A percentile compares a stretch with the other conserved stretches of the same genome.
Conservation (phyloP, 306 rosid species). For the Prunus persica region Prunus_persica_NCBIv2 NC_034014.1:3095501-3096000, state of each 20-base stretch:
- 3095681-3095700: constrained; percentile 3
- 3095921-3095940: background rate
- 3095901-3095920: constrained; percentile 17
- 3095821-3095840: background rate
- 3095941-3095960: background rate
- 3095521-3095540: constrained; percentile 8
- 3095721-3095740: background rate
- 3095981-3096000: background rate
- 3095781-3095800: too few species aligned
- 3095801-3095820: background rate
- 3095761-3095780: too few species aligned
- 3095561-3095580: constrained; percentile 11
- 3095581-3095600: constrained; percentile 11
- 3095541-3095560: background rate
- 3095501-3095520: constrained; percentile 14
- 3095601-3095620: constrained; percentile 17
- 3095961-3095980: constrained; percentile 9
- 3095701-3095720: background rate
- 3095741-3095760: background rate
- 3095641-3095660: background rate
- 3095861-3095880: constrained; percentile 2
- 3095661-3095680: constrained; percentile 12
- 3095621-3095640: constrained; percentile 11
- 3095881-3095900: constrained; percentile 30
- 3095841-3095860: constrained; percentile 18